Conservation (phyloP, 2,329 filamentous ascomycete species). For the Penicillium sp. region DNA sequence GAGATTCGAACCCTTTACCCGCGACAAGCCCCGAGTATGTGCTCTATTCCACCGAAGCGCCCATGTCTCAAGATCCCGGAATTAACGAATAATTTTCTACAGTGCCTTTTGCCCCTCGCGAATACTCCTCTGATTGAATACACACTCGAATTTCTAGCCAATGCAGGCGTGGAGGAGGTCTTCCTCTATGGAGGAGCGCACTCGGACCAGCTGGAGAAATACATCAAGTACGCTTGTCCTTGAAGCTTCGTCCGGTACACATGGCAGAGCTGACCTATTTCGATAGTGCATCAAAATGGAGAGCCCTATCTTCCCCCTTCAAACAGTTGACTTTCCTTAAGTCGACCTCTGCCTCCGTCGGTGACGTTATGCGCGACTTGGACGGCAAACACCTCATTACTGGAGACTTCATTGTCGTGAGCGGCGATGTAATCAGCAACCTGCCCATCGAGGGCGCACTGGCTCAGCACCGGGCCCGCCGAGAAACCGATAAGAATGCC, state of each 20-base stretch:
- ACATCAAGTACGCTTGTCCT: slow-evolving; percentile 60
- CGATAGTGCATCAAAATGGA: slow-evolving; percentile 68
- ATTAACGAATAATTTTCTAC: slow-evolving; percentile 8
- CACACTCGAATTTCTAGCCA: slow-evolving; percentile 91
- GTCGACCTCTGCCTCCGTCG: slow-evolving; percentile 81
- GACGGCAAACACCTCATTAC: slow-evolving; percentile 81
- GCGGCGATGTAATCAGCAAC: slow-evolving; percentile 90
- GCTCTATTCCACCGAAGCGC: background rate
- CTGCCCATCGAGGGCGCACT: slow-evolving; percentile 78
- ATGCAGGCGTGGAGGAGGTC: slow-evolving; percentile 91
- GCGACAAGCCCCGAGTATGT: slow-evolving; percentile 81
- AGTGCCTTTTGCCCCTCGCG: slow-evolving; percentile 90
- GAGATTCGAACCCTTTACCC: slow-evolving; percentile 82
- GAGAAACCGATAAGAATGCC: slow-evolving; percentile 82
- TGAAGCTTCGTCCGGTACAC: background rate
- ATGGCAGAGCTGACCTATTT: slow-evolving; percentile 14
- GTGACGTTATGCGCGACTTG: slow-evolving; percentile 91
- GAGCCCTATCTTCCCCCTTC: slow-evolving; percentile 73
- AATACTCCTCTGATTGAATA: slow-evolving; percentile 97
- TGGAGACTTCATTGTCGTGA: slow-evolving; percentile 88
- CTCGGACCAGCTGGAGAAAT: slow-evolving; percentile 80
- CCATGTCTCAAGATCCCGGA: background rate
- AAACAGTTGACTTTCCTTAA: slow-evolving; percentile 78
- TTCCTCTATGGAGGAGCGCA: slow-evolving; percentile 90
- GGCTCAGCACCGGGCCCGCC: slow-evolving; percentile 73